A percentile compares a stretch with the other conserved stretches of the same genome.
Conservation (phyloP, 2,329 filamentous ascomycete species). For the Onygena corvina region DNA sequence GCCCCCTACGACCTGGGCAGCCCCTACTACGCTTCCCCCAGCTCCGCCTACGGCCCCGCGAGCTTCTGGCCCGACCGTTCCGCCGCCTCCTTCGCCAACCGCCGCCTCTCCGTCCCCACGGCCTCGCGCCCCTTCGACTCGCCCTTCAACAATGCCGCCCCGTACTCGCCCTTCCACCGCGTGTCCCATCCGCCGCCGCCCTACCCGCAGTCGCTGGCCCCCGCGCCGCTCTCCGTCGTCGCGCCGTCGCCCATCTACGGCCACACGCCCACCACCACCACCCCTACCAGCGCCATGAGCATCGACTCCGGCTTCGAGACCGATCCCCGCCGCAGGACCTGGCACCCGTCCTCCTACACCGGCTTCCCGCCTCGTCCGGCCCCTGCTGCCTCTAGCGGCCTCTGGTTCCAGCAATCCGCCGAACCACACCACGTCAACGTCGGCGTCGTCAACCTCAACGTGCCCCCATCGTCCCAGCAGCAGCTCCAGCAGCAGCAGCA, state of each 20-base stretch:
- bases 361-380: conserved; percentile 46
- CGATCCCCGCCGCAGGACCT: conserved; percentile 71
- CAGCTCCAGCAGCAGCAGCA: conserved; percentile 37
- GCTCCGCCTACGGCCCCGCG: conserved; percentile 46
- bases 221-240: no score
- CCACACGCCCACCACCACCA: no score
- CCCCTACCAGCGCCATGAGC: neutral
- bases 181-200: conserved; percentile 13
- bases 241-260: no score
- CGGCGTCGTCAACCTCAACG: neutral
- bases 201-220: no score
- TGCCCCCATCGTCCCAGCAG: conserved; percentile 27
- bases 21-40: conserved; percentile 69
- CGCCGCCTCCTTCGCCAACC: conserved; percentile 34
- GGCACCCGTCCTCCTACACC: conserved; percentile 64
- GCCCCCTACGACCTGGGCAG: conserved; percentile 59
- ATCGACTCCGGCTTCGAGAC: conserved; percentile 44
- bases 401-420: conserved; percentile 64
- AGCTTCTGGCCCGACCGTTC: conserved; percentile 62
- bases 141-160: conserved; percentile 32
- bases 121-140: conserved; percentile 61
- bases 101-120: conserved; percentile 73
- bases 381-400: conserved; percentile 52
- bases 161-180: neutral
- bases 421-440: conserved; percentile 38